These are phyloP conservation scores for Paramecium biaurelia DNA, from an alignment of 73 alveolate genomes.

Conservation along the genomic window DNA sequence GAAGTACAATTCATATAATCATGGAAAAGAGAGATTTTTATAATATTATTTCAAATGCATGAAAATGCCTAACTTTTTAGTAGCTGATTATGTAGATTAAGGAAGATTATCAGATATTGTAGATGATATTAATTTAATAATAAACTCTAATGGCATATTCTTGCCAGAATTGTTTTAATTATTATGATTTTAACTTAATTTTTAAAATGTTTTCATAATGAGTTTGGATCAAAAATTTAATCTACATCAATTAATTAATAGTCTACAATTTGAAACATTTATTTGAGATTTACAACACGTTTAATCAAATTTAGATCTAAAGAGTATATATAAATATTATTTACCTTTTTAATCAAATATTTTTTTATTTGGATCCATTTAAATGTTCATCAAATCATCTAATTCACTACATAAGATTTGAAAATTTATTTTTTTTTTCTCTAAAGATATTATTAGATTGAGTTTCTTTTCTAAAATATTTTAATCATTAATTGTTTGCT, in stretches of 20 bases:
- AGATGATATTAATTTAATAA: neutral
- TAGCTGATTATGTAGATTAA: constrained; percentile 39
- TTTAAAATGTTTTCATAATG: neutral
- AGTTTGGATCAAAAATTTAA: neutral
- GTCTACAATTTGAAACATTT: neutral
- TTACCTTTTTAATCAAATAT: neutral
- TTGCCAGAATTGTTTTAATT: neutral
- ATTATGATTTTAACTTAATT: neutral
- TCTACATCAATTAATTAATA: neutral
- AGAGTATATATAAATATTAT: neutral
- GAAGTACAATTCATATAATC: constrained; percentile 1
- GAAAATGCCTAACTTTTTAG: neutral
- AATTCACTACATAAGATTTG: neutral
- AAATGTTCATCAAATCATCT: neutral
- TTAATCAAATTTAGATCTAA: neutral
- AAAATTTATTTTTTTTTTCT: neutral
- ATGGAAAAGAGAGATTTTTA: neutral
- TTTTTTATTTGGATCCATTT: neutral
- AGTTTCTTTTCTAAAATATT: neutral
- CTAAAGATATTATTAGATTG: neutral
- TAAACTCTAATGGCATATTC: neutral
- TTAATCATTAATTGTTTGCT: too few relatives aligned
- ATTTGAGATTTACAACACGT: neutral
- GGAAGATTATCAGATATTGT: neutral
- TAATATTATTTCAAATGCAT: neutral